Base-by-base conservation (phyloP, 129 eudicot genomes). In the Flaveria sonorensis region DNA sequence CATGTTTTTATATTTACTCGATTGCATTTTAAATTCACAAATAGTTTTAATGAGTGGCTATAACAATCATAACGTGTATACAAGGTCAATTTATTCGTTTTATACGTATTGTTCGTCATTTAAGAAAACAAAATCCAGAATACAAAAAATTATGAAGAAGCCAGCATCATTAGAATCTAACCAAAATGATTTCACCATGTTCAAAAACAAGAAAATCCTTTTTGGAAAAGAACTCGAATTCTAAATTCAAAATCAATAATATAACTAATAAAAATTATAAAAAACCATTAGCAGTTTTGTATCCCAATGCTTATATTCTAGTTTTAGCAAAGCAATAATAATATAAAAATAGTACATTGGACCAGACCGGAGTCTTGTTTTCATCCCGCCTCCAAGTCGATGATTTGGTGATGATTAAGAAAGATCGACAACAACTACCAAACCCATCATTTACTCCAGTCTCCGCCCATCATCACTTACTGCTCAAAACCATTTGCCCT, bases 391-490 rank as follows among this genome's bases (percentile, higher is more conserved):
- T 43, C 32, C 72, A 30, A 12, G 13, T 45, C 21, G 16, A 3
- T 23, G 24, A 42, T 19, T 15, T 46, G 11, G 1, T 46, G 40
- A 70, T 45, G 50, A 45, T 46, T 19, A 2, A 45, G 36, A 12
- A 59, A 59, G 65, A 56, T 36, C 40, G 40, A 36, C 75, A 71
- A 30, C 51, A 16, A 52, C 76, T 2, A 71, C 50, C 76, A 10
- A 18, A 71, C 12, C 50, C 13, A 23, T 11, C 46, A 52, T 51
- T 71, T 48, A 71, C 62, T 71, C n/a, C 75, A 21, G 16, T 23
- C 36, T 3, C 8, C 57, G 23, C 73, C 57, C 73, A 68, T 45
- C 73, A 70, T 48, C 76, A 71, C 46, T 71, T 71, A 52, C 19
- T 51, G 46, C 75, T 16, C 26, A 51, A 71, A 71, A 71, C 64